A percentile compares a stretch with the other conserved stretches of the same genome.
Conservation (phyloP, 1,284 basidiomycete genomes). For the Malassezia globosa region DNA sequence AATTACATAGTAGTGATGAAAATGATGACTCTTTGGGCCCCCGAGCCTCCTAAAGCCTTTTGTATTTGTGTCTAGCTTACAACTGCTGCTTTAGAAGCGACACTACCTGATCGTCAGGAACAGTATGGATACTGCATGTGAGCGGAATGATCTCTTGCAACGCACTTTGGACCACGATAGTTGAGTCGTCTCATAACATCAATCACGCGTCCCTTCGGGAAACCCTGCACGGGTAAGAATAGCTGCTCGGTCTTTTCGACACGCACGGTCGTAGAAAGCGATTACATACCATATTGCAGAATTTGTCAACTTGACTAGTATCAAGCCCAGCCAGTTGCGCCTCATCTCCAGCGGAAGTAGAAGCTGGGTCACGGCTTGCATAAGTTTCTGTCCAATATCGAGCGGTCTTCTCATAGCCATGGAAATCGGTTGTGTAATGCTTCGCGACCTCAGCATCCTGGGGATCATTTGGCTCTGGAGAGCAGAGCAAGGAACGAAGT, state of each 20-base stretch:
- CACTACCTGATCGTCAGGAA: slow-evolving; percentile 34
- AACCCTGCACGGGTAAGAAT: slow-evolving; percentile 48
- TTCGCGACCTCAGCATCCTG: slow-evolving; percentile 91
- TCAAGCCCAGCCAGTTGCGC: slow-evolving; percentile 51
- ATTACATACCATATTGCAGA: slow-evolving; percentile 42
- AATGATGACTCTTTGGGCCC: too few species aligned
- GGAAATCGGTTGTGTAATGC: slow-evolving; percentile 78
- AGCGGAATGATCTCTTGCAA: neutral
- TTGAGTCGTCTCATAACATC: slow-evolving; percentile 76
- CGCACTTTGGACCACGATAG: slow-evolving; percentile 70
- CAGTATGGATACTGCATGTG: slow-evolving; percentile 25
- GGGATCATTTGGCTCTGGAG: slow-evolving; percentile 89
- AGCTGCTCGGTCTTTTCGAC: too few species aligned
- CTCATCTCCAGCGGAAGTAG: slow-evolving; percentile 47
- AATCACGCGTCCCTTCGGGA: slow-evolving; percentile 64
- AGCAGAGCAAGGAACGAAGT: slow-evolving; percentile 85
- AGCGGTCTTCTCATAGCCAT: slow-evolving; percentile 81
- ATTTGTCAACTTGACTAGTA: slow-evolving; percentile 50
- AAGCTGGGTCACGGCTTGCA: slow-evolving; percentile 23
- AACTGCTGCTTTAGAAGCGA: neutral
- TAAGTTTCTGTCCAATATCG: slow-evolving; percentile 61
- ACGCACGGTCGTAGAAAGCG: too few species aligned
- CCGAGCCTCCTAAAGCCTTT: too few species aligned
- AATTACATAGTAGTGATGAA: too few species aligned
- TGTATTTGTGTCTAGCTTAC: too few species aligned